phyloP scores from a whole-genome alignment of 345 rosid genomes.

The Erodium maritimum region DNA sequence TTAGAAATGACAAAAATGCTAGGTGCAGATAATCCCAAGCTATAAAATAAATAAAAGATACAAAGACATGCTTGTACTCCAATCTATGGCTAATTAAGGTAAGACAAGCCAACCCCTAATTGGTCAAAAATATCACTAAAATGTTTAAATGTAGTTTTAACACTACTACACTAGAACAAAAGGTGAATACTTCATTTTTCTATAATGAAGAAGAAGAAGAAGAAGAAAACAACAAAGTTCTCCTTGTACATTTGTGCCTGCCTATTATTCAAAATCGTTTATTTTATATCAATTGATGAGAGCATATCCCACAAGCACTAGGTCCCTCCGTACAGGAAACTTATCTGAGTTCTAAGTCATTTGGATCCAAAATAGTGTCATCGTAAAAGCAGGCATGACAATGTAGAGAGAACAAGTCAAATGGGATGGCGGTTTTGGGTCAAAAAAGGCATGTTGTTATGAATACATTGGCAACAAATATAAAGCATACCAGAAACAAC shows the following conservation, averaged over 20 bases:
- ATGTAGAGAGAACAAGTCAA: not conserved
- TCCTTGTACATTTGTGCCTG: not conserved
- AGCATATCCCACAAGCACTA: too few relatives aligned
- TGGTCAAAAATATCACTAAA: not conserved
- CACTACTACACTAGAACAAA: not conserved
- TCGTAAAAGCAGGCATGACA: not conserved
- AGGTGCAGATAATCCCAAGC: not conserved
- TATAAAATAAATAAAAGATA: not conserved
- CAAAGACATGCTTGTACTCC: not conserved
- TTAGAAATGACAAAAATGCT: not conserved
- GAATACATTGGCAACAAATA: not conserved
- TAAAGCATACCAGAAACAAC: constrained; percentile 47
- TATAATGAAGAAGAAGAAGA: not conserved
- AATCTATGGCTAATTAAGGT: not conserved
- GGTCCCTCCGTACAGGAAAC: too few relatives aligned
- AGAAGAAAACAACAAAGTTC: not conserved
- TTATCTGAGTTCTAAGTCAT: not conserved
- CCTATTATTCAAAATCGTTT: too few relatives aligned
- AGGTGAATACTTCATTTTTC: not conserved
- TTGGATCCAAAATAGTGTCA: not conserved
- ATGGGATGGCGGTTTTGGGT: not conserved
- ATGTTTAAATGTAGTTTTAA: too few relatives aligned
- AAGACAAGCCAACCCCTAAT: not conserved
- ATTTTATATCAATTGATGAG: too few relatives aligned
- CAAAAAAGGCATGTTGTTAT: not conserved